Evolutionary conservation across 2,329 filamentous ascomycete genomes (phyloP), one percentile per base, ranked within the genome.

Genomic region (Nakataea oryzae): DNA sequence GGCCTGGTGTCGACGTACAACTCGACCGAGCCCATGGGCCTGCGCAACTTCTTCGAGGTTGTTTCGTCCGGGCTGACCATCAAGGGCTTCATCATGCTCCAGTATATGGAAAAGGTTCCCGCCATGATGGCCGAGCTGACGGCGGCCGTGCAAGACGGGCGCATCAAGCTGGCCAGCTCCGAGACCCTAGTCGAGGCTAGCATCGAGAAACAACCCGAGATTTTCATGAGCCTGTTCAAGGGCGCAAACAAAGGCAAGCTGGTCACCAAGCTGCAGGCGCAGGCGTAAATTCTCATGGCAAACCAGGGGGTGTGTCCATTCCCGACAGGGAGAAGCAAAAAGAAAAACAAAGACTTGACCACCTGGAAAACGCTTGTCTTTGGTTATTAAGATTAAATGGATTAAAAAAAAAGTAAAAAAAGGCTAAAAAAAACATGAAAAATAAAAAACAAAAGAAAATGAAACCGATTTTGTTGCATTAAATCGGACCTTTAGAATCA

Each of bases 1-100:
- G 78, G 78, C 12, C 72, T 75, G 6, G 74, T 80, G 32, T 67
- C 73, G 3, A 70, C 68, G 6, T 80, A 80, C 68, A 79, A 79
- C 66, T 63, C 67, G 21, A 64, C 67, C 24, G 69, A 70, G 61
- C 65, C 65, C 1, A 73, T 72, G 30, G 64, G 61, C 26, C 63
- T 78, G 29, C 69, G 69, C 66, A 79, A 78, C 64, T 78, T 75
- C 75, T 74, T 75, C 64, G 74, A 78, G 67, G 68, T 79, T 34
- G 71, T 78, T 41, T 68, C 68, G n/a, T 74, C 72, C 65, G 67
- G 77, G 24, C 65, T 79, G 26, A 72, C 72, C 62, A 68, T 80
- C 28, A 72, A 70, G 64, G 78, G 78, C 0, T 78, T 79, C 59
- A 77, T 79, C 64, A 73, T 79, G 62, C 65, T 73, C 7, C 74